Conservation (phyloP, 306 rosid genomes). For the Fragaria ananassa region DNA sequence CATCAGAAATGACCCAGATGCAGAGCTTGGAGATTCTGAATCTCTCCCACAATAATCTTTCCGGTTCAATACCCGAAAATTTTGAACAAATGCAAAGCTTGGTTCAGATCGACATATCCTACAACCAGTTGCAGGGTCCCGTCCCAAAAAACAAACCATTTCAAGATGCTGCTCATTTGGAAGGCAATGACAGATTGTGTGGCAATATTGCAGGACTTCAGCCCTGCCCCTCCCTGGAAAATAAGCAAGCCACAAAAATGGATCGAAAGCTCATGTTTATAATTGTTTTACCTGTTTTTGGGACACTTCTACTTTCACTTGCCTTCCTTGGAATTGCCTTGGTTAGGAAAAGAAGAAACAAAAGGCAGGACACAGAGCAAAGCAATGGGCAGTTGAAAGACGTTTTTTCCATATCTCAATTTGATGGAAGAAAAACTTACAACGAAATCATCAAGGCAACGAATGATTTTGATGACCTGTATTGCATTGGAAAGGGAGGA, state of each 20-base stretch:
- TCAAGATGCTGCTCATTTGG: no score
- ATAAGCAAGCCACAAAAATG: background rate
- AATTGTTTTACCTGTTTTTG: conserved; percentile 3
- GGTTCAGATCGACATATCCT: no score
- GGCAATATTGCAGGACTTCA: no score
- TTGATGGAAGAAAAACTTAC: conserved; percentile 3
- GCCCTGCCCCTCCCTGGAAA: background rate
- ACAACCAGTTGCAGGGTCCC: no score
- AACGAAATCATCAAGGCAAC: conserved; percentile 15
- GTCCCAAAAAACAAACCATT: no score
- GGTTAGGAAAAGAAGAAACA: background rate
- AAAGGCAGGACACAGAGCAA: background rate
- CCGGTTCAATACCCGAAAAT: no score
- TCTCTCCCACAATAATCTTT: no score
- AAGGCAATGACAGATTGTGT: no score
- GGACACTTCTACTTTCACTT: background rate
- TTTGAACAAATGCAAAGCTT: no score
- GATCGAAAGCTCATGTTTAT: background rate
- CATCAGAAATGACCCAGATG: no score
- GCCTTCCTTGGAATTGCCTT: background rate
- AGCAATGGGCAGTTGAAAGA: background rate
- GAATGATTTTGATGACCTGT: background rate
- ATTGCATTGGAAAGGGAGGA: conserved; percentile 22
- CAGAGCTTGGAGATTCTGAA: no score
- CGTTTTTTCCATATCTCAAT: background rate